Evolutionary conservation across 768 basidiomycete genomes (phyloP).

Genomic region (Mrakia gelida): DNA sequence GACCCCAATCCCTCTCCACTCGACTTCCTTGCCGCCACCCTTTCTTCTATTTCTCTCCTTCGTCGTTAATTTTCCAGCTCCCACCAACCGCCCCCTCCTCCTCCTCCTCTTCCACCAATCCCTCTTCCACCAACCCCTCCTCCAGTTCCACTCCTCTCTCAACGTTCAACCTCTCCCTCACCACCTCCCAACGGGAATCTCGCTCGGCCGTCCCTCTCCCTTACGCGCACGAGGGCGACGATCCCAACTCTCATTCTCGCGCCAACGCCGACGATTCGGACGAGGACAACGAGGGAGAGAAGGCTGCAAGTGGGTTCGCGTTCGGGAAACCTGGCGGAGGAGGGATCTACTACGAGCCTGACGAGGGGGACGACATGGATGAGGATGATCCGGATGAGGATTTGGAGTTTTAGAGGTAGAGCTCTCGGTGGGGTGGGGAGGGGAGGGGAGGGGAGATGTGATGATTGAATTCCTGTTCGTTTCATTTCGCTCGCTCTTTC

Average conservation of each 20-base stretch:
- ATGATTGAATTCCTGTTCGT: too few relatives aligned
- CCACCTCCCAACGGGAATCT: slow-evolving; percentile 70
- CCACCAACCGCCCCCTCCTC: neutral
- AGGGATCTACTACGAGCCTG: slow-evolving; percentile 78
- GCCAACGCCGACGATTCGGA: neutral
- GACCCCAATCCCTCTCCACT: slow-evolving; percentile 10
- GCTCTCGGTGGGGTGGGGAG: too few relatives aligned
- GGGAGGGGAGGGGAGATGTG: too few relatives aligned
- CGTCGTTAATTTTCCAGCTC: too few relatives aligned
- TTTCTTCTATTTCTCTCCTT: too few relatives aligned
- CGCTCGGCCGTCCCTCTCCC: slow-evolving; percentile 81
- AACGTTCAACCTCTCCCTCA: slow-evolving; percentile 85
- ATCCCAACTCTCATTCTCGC: slow-evolving; percentile 36
- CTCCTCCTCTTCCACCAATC: slow-evolving; percentile 51
- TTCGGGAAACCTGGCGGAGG: slow-evolving; percentile 26
- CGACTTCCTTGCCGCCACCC: too few relatives aligned
- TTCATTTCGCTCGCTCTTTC: too few relatives aligned
- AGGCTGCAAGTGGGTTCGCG: slow-evolving; percentile 1
- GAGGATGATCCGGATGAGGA: slow-evolving; percentile 97
- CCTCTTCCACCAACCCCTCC: slow-evolving; percentile 52
- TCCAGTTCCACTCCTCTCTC: slow-evolving; percentile 15
- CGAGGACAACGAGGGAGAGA: neutral
- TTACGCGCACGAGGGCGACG: slow-evolving; percentile 78
- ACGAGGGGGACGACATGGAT: slow-evolving; percentile 89
- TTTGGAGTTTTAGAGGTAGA: slow-evolving; percentile 57